Evolutionary conservation across 2,329 filamentous ascomycete genomes (phyloP), one percentile per base, ranked within the genome.

Genomic region (Dactylellina cionopaga): DNA sequence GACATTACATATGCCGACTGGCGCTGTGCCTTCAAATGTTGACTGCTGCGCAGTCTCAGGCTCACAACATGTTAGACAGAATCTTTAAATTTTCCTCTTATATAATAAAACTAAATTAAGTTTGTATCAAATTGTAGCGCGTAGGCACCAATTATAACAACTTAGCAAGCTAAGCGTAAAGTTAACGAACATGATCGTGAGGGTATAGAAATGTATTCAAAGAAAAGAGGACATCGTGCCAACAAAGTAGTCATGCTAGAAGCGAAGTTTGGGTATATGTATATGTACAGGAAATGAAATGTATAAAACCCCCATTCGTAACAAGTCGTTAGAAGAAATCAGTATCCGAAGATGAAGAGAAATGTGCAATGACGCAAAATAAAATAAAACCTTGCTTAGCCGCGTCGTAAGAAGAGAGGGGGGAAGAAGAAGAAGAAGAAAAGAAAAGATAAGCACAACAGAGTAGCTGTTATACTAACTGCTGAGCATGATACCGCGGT

Each of bases 201-300:
- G 31, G 17, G n/a, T n/a, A 33, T 27, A 51, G 19, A 24, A 17
- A 27, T 52, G 31, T 17, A 35, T n/a, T n/a, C n/a, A n/a, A n/a
- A n/a, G n/a, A n/a, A n/a, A n/a, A n/a, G n/a, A n/a, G n/a, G n/a
- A n/a, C n/a, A 64, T 29, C 19, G 27, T 37, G 51, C 24, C 47
- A 46, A 37, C 51, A 63, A 58, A 39, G 46, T n/a, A 5, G 39
- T 43, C 39, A 46, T 41, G 29, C 41, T 15, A 41, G 46, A 54
- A 62, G n/a, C n/a, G 29, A 62, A 62, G 9, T 44, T 15, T 43
- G 43, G 51, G 52, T 54, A 44, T 51, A 43, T 64, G 54, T 65
- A 59, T 72, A 60, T 51, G 15, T 65, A 72, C 54, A 72, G 47
- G 49, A 65, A 72, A 37, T 55, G 59, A 72, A 64, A 39, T 2